phyloP scores from a whole-genome alignment of 2,329 filamentous ascomycete genomes.

The Microdochium paspali region DNA sequence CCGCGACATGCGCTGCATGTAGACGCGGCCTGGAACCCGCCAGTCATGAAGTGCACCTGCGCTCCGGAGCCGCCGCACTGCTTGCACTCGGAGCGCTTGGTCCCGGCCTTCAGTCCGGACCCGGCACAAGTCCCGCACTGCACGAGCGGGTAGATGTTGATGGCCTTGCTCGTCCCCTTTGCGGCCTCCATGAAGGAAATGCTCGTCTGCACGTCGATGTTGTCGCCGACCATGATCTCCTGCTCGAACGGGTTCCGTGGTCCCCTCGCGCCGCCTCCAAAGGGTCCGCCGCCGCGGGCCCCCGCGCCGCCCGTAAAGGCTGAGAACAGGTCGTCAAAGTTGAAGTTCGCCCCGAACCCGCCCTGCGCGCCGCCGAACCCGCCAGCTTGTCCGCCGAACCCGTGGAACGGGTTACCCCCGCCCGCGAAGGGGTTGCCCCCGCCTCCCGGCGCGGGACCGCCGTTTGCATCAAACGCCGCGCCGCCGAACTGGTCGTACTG shows the following conservation, averaged over 20 bases:
- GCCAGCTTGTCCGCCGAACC: constrained; percentile 43
- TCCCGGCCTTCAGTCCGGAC: constrained; percentile 74
- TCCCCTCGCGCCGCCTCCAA: constrained; percentile 33
- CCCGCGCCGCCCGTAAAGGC: constrained; percentile 59
- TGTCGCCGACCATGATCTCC: constrained; percentile 83
- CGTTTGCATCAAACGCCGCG: constrained; percentile 74
- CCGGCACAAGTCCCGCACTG: constrained; percentile 77
- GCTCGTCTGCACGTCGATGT: constrained; percentile 88
- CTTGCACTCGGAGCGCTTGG: constrained; percentile 63
- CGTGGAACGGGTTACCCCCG: constrained; percentile 55
- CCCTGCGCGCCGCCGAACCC: constrained; percentile 49
- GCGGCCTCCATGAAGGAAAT: constrained; percentile 96
- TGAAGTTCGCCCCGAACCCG: constrained; percentile 75
- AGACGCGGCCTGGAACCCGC: constrained; percentile 92
- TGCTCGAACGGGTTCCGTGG: constrained; percentile 62
- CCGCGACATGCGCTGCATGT: constrained; percentile 79
- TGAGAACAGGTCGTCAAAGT: constrained; percentile 92
- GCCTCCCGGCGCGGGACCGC: constrained; percentile 41
- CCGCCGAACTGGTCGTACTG: constrained; percentile 87
- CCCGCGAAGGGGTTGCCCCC: constrained; percentile 50
- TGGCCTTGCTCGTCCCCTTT: constrained; percentile 82
- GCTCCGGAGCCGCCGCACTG: constrained; percentile 80
- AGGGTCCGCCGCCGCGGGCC: constrained; percentile 42
- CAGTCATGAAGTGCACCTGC: constrained; percentile 79
- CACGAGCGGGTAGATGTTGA: constrained; percentile 72